Percentiles rank a stretch among this genome's conserved stretches.
These are phyloP conservation scores for Avena sativa DNA, from an alignment of 176 grass and related monocot genomes.

Conservation along the genomic window DNA sequence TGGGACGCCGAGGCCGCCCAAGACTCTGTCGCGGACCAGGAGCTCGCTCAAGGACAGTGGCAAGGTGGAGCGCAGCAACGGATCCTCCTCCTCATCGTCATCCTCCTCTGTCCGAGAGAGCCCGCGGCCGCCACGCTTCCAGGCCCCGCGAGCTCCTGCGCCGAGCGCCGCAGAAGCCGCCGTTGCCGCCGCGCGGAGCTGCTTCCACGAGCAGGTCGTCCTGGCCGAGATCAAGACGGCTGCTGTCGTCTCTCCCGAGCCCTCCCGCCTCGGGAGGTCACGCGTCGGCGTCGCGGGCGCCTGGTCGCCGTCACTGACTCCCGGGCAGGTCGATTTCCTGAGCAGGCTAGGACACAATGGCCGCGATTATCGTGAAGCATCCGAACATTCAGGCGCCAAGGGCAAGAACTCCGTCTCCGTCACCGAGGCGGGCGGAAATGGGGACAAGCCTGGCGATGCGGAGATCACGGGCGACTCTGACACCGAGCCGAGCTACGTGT, in stretches of 20 bases:
- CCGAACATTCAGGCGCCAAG: neutral
- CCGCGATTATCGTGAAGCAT: neutral
- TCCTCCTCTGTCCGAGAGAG: conserved; percentile 13
- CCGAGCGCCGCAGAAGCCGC: neutral
- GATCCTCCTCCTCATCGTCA: neutral
- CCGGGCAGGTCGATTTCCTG: neutral
- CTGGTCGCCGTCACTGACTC: neutral
- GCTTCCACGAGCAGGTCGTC: neutral
- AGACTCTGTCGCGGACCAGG: conserved; percentile 43
- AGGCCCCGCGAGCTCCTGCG: neutral
- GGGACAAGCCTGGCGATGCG: neutral
- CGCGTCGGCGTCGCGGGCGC: neutral
- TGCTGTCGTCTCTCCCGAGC: conserved; percentile 15
- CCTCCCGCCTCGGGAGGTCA: neutral
- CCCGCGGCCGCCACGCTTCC: conserved; percentile 16
- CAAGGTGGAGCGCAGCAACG: conserved; percentile 30
- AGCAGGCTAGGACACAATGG: neutral
- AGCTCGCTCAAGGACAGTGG: conserved; percentile 43
- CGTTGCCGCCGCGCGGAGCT: neutral
- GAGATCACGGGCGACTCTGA: conserved; percentile 54
- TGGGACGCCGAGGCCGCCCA: conserved; percentile 36
- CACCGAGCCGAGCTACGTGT: conserved; percentile 61
- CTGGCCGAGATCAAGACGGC: conserved; percentile 12
- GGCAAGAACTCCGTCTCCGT: neutral
- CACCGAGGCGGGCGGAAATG: neutral